Evolutionary conservation across 108 stramenopile species (phyloP), one percentile per base, ranked within the genome.

Genomic region (Chaetoceros tenuissimus): DNA sequence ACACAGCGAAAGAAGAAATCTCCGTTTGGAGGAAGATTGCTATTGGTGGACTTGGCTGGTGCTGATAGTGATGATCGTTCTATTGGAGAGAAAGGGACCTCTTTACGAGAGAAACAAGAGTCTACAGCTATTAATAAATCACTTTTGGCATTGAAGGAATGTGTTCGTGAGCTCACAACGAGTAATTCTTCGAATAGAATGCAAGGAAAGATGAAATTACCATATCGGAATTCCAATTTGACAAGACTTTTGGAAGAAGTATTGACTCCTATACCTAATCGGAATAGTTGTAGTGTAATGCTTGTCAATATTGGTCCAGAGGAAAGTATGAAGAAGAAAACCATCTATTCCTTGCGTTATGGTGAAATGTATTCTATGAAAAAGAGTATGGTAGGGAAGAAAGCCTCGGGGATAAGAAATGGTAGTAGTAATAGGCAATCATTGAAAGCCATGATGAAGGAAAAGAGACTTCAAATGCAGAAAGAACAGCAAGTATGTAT

Each of bases 291-390:
- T 3, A 54, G 53, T 31, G 53, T 54, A 5, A 54, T 54, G 53
- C 53, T 54, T 20, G 53, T 54, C 20, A 54, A 54, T 24, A 54
- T 54, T 31, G 31, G 53, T 20, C 53, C 53, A 28, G 16, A 28
- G 20, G 16, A 28, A n/a, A 31, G 29, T n/a, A 20, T 54, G 5
- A 54, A 54, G 53, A 21, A 2, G 23, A 31, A 31, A n/a, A 54
- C 53, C 20, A 24, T 54, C 21, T 24, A 54, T 24, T 28, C 53
- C 23, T 24, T 54, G 23, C 16, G 53, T n/a, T 54, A 54, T 31
- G 53, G 53, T 3, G 23, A 54, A 31, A 54, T 54, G 53, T 54
- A 24, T 40, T 40, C 34, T 13, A 10, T 40, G 34, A 40, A n/a
- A n/a, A n/a, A n/a, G n/a, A n/a, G n/a, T n/a, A n/a, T n/a, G n/a